phyloP scores from a whole-genome alignment of 768 basidiomycete genomes.

The Russula emetica region DNA sequence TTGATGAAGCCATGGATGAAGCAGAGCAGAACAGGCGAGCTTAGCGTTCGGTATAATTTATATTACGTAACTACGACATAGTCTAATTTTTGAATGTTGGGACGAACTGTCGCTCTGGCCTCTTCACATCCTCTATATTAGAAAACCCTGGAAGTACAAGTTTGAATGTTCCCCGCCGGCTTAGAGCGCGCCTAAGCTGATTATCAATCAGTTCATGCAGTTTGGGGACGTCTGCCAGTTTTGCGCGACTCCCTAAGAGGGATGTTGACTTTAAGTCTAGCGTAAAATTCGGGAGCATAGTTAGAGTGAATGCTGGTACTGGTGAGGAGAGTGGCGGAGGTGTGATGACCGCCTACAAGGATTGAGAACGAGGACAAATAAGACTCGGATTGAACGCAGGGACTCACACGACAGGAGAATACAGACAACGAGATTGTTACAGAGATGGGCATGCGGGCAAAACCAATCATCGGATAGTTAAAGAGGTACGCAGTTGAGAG shows the following conservation, averaged over 20 bases:
- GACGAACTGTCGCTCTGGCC: conserved; percentile 21
- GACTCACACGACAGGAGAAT: conserved; percentile 62
- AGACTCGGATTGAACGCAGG: background rate
- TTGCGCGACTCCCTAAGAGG: conserved; percentile 93
- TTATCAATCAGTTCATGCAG: conserved; percentile 90
- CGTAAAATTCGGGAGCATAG: conserved; percentile 80
- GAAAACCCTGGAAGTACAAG: conserved; percentile 63
- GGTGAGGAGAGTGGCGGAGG: conserved; percentile 54
- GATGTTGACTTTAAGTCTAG: conserved; percentile 86
- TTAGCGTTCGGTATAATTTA: background rate
- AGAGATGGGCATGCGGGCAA: conserved; percentile 78
- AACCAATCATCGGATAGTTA: conserved; percentile 79
- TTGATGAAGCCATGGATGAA: conserved; percentile 28
- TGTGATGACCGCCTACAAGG: conserved; percentile 52
- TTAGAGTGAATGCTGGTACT: conserved; percentile 61
- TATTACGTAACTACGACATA: conserved; percentile 14
- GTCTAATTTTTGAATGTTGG: background rate
- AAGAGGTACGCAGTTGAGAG: conserved; percentile 78
- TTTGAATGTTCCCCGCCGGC: conserved; percentile 55
- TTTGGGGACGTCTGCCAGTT: conserved; percentile 95
- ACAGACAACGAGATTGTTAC: conserved; percentile 73
- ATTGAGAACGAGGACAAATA: conserved; percentile 13
- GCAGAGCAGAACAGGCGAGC: too few species aligned
- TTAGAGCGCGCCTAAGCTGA: conserved; percentile 43
- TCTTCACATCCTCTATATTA: conserved; percentile 31